Evolutionary conservation across 176 grass and related monocot species (phyloP).

Genomic region (Ensete glaucum): DNA sequence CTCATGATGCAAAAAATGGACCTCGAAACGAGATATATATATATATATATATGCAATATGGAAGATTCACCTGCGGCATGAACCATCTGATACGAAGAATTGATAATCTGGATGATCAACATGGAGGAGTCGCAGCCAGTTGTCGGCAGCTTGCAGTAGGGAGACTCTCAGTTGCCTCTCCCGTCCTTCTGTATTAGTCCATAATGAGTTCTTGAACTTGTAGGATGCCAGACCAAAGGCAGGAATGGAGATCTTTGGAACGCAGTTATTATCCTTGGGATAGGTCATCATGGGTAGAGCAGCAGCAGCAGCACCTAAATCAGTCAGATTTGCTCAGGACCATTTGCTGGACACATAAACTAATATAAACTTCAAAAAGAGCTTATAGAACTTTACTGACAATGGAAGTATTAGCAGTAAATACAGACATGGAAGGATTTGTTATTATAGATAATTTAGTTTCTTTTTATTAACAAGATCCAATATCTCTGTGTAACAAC

Average conservation of each 20-base stretch:
- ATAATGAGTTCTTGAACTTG: conserved; percentile 42
- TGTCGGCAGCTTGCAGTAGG: conserved; percentile 34
- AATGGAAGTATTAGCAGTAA: not conserved
- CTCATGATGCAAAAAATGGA: not conserved
- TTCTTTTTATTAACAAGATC: not conserved
- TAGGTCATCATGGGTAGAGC: conserved; percentile 1
- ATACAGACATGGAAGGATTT: not conserved
- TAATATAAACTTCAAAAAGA: not conserved
- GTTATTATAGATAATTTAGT: not conserved
- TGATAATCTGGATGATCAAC: conserved; percentile 41
- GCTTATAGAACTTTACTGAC: not conserved
- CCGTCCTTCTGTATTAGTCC: conserved; percentile 24
- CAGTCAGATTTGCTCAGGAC: not conserved
- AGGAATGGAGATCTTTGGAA: conserved; percentile 24
- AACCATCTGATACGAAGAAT: conserved; percentile 35
- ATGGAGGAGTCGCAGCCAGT: conserved; percentile 26
- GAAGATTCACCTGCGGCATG: conserved; percentile 12
- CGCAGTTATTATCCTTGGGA: conserved; percentile 8
- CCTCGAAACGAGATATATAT: not conserved
- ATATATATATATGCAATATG: not conserved
- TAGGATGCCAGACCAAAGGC: conserved; percentile 45
- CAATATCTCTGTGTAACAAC: not conserved
- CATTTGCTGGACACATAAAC: too few relatives aligned
- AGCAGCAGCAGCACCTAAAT: conserved; percentile 22
- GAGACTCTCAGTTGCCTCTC: conserved; percentile 28